Base-by-base conservation (phyloP, 1,284 basidiomycete species). In the Moesziomyces sp. region DNA sequence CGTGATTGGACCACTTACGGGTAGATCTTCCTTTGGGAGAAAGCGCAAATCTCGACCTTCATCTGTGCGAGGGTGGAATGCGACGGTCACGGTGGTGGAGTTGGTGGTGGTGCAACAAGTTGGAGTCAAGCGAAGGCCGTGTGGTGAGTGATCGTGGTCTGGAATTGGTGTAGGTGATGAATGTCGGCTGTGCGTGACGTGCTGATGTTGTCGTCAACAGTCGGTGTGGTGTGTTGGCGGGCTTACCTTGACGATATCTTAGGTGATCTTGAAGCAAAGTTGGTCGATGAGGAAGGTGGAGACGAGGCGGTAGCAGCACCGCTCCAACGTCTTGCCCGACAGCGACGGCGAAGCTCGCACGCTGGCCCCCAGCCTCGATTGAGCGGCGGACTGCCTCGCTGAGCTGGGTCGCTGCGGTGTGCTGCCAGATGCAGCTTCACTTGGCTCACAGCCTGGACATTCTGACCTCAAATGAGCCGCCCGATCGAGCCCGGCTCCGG, bases 11-110 rank as follows among this genome's bases (percentile, higher is more conserved):
- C 26, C 46, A 80, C 79, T 76, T 79, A 80, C 79, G 81, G 82
- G 80, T 83, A 83, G 74, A 84, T 82, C 82, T 81, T 84, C 69
- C 76, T 67, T 53, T 80, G 79, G 53, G 80, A 82, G 81, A 84
- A 84, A 46, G 82, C 77, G 77, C 79, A 81, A 59, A 78, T 81
- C 66, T 84, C 82, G 79, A 84, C 80, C 82, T 84, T 84, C 82
- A 84, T 84, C 77, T 77, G 71, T 77, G 51, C 35, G 50, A 35
- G 16, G 45, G 14, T 28, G 18, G 38, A 40, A 18, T 40, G 38
- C 38, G 38, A 18, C 13, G 38, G 38, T 40, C 3, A 40, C 38
- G 38, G 14, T 40, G 14, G 38, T 40, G 38, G 16, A 45, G 38
- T 49, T 7, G 43, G 19, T 51, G 8, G 50, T 50, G 50, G 44